These are phyloP conservation scores for Adansonia gregorii DNA, from an alignment of 441 rosid genomes.

Conservation along the genomic window DNA sequence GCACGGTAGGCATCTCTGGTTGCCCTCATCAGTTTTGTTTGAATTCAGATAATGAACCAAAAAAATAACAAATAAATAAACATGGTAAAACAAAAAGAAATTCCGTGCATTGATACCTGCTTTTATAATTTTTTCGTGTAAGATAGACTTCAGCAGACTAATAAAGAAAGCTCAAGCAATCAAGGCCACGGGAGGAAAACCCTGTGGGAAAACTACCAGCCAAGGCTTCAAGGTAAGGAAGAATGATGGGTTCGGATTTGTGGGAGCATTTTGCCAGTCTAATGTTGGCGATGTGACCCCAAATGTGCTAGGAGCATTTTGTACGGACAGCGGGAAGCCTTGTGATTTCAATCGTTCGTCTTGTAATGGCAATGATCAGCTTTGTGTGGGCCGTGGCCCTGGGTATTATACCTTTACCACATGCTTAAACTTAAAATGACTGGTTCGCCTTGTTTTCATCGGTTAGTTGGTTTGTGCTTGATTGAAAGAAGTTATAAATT, in stretches of 20 bases:
- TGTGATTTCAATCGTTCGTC: slow-evolving; percentile 67
- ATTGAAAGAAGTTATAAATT: neutral
- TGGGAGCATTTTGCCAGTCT: slow-evolving; percentile 63
- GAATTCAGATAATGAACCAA: slow-evolving; percentile 8
- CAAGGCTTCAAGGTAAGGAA: slow-evolving; percentile 56
- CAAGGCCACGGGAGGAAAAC: slow-evolving; percentile 53
- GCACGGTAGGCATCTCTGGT: slow-evolving; percentile 22
- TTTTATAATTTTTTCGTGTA: slow-evolving; percentile 15
- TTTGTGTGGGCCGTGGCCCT: slow-evolving; percentile 65
- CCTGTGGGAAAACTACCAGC: slow-evolving; percentile 50
- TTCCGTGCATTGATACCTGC: neutral
- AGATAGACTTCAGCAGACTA: slow-evolving; percentile 27
- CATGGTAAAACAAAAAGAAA: neutral
- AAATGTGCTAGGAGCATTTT: slow-evolving; percentile 63
- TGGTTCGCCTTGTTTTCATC: neutral
- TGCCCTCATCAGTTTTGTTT: neutral
- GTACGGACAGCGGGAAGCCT: slow-evolving; percentile 48
- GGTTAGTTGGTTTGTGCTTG: neutral
- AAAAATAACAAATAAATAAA: neutral
- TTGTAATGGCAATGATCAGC: slow-evolving; percentile 54
- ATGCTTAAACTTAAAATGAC: neutral
- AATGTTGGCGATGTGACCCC: slow-evolving; percentile 65
- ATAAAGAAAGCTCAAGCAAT: slow-evolving; percentile 36
- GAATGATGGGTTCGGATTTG: slow-evolving; percentile 47
- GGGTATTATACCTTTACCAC: slow-evolving; percentile 39